Evolutionary conservation across 2,329 filamentous ascomycete genomes (phyloP).

Genomic region (Xylariaceae sp.): DNA sequence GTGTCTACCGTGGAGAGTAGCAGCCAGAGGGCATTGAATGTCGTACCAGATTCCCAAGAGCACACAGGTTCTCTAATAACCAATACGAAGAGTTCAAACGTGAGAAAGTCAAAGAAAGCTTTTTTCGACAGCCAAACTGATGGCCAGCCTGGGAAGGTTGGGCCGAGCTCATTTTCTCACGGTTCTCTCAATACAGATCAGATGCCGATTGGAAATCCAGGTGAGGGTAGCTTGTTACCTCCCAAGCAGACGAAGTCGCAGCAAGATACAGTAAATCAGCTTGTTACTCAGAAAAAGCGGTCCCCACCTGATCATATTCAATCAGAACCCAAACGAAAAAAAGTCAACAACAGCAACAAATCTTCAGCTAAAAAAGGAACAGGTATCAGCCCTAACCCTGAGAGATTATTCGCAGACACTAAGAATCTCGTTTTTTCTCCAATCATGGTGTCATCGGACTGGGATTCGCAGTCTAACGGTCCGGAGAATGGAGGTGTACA

Average conservation of each 20-base stretch:
- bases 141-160: not conserved
- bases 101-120: slow-evolving; percentile 18
- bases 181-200: not conserved
- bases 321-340: slow-evolving; percentile 1
- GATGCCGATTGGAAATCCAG: not conserved
- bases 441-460: not conserved
- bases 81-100: not conserved
- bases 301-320: not conserved
- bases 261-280: not conserved
- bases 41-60: slow-evolving; percentile 8
- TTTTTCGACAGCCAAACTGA: slow-evolving; percentile 1
- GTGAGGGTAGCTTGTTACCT: not conserved
- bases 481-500: not conserved
- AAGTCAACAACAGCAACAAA: not conserved
- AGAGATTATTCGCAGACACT: not conserved
- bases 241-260: not conserved
- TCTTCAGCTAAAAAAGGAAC: not conserved
- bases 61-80: not conserved
- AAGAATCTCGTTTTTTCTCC: not conserved
- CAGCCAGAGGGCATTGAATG: not conserved
- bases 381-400: not conserved
- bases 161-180: not conserved
- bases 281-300: not conserved
- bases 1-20: not conserved
- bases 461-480: not conserved